Conservation (phyloP, 228 moss, liverwort and hornwort species). For the Sphagnum fallax region DNA sequence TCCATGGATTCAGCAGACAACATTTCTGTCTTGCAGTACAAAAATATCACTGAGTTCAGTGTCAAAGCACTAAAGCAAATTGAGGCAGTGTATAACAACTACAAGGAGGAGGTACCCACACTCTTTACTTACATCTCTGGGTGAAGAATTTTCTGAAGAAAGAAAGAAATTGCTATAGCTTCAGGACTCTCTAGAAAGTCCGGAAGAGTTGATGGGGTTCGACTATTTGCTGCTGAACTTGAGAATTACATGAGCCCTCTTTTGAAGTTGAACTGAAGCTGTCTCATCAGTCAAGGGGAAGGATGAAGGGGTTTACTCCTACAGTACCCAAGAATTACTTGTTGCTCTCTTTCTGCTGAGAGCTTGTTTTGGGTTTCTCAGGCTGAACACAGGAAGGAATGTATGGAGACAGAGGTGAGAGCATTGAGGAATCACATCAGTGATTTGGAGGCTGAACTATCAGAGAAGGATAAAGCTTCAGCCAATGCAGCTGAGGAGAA, state of each 20-base stretch:
- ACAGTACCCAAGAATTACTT: too few species aligned
- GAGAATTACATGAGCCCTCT: too few species aligned
- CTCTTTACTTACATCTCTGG: too few species aligned
- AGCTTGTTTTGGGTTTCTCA: slow-evolving; percentile 10
- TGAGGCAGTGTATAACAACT: slow-evolving; percentile 74
- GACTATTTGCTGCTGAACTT: too few species aligned
- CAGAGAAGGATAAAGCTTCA: slow-evolving; percentile 55
- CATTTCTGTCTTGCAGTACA: slow-evolving; percentile 47
- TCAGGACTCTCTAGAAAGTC: too few species aligned
- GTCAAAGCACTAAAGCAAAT: slow-evolving; percentile 96
- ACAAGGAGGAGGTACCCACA: slow-evolving; percentile 64
- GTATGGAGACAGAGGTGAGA: slow-evolving; percentile 61
- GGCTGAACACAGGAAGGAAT: slow-evolving; percentile 82
- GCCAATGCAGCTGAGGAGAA: slow-evolving; percentile 53
- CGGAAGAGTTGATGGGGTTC: too few species aligned
- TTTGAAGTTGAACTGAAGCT: too few species aligned
- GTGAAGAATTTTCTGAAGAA: too few species aligned
- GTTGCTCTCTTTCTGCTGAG: neutral
- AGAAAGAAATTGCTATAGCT: too few species aligned
- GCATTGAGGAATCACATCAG: slow-evolving; percentile 46
- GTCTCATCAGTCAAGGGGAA: too few species aligned
- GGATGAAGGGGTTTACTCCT: too few species aligned
- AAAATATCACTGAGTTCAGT: slow-evolving; percentile 78
- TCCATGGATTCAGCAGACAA: too few species aligned
- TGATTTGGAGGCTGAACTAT: slow-evolving; percentile 50